Evolutionary conservation across 2,329 filamentous ascomycete genomes (phyloP), one percentile per base, ranked within the genome.

Genomic region (Cladosporium velox): DNA sequence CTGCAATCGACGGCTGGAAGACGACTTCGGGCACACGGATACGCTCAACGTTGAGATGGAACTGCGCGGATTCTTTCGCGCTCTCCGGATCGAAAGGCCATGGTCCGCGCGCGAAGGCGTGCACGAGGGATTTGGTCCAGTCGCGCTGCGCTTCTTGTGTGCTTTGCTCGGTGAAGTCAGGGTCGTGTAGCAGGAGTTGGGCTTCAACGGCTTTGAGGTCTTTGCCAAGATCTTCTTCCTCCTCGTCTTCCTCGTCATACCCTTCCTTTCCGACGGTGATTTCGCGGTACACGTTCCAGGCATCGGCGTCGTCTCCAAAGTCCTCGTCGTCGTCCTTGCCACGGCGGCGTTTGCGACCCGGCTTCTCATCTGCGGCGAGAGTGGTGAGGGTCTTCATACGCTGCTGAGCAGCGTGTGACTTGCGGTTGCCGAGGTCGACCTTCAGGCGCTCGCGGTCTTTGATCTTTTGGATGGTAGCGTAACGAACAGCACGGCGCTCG

Each of bases 1-100:
- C 95, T 77, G 98, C 87, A 75, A 98, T 94, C 73, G 90, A 94
- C 79, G 95, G 95, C 87, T 97, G 92, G 92, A 99, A 99, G 77
- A 99, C 91, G 84, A 95, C 94, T 86, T 99, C 95, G 74, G 95
- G 95, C 81, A 94, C 93, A 85, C 95, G 94, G 92, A 99, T 98
- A 79, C 95, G 92, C 88, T 99, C 95, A 87, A 99, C 92, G 77
- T 99, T 99, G 69, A 99, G 87, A 78, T 99, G 95, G 61, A 99
- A 82, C 79, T 98, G 94, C 77, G 93, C 89, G 21, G 88, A 87
- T 80, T 99, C 87, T 21, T 89, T 87, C 72, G 95, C 91, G 66
- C 88, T 91, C 65, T 92, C 88, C 0, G 88, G 81, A 71, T 98
- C 90, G 70, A 93, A 96, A 0, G 94, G 91, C 72, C 92, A 91